Evolutionary conservation across 2,329 filamentous ascomycete species (phyloP).

Genomic region (Aspergillus sp.): DNA sequence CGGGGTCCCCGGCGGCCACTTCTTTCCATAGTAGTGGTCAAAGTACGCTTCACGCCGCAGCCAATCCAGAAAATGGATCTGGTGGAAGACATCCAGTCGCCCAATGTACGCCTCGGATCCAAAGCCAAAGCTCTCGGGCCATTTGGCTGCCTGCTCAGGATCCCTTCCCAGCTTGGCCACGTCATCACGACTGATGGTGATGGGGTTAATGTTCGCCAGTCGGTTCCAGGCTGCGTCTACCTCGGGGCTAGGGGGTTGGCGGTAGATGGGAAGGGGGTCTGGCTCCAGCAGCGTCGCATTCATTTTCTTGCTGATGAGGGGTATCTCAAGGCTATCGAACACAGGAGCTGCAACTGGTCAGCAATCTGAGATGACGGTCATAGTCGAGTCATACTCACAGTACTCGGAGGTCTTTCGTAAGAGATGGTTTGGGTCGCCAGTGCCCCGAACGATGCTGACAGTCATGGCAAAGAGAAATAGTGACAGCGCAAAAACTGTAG

Average conservation of each 20-base stretch:
- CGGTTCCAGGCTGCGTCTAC: constrained; percentile 7
- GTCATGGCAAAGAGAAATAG: neutral
- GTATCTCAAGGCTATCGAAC: neutral
- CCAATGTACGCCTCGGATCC: constrained; percentile 6
- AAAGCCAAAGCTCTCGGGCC: constrained; percentile 4
- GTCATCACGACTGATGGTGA: constrained; percentile 4
- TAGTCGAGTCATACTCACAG: neutral
- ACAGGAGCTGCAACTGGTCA: neutral
- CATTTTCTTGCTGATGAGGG: neutral
- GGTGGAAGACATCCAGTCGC: constrained; percentile 9
- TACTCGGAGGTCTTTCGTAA: constrained; percentile 2
- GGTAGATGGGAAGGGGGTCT: constrained; percentile 5
- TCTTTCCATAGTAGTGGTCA: constrained; percentile 5
- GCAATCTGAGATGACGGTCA: neutral
- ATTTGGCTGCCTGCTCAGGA: constrained; percentile 1
- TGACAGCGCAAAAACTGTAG: neutral
- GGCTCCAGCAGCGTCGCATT: constrained; percentile 3
- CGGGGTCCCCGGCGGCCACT: constrained; percentile 2
- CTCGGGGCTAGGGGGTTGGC: constrained; percentile 6
- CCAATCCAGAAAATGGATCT: constrained; percentile 11
- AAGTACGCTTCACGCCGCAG: constrained; percentile 8
- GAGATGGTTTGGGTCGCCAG: neutral
- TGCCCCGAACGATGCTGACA: neutral
- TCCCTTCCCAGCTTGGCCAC: constrained; percentile 1
- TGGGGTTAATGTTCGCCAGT: constrained; percentile 2